These are phyloP conservation scores for Saccharum spontaneum DNA, from an alignment of 176 grass and related monocot species.

Conservation along the genomic window DNA sequence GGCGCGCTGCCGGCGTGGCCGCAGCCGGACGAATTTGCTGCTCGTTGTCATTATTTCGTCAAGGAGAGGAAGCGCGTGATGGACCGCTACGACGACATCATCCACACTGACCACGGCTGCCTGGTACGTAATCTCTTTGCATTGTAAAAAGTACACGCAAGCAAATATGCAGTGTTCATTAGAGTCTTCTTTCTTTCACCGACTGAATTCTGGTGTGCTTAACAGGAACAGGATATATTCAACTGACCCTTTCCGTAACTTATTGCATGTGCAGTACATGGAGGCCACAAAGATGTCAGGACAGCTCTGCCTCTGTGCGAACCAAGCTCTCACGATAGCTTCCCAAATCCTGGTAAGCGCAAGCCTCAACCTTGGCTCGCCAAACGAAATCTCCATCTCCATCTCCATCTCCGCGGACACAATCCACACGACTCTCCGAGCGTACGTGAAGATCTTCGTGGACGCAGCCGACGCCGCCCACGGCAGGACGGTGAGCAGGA, in stretches of 20 bases:
- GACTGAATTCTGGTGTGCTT: too few relatives aligned
- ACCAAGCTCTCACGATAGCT: constrained; percentile 18
- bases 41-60: not conserved
- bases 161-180: too few relatives aligned
- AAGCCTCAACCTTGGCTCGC: not conserved
- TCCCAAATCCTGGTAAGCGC: constrained; percentile 19
- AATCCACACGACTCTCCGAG: not conserved
- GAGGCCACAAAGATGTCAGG: constrained; percentile 29
- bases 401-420: constrained; percentile 18
- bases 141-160: too few relatives aligned
- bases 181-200: too few relatives aligned
- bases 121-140: not conserved
- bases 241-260: too few relatives aligned
- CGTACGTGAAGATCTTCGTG: not conserved
- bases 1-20: too few relatives aligned
- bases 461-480: not conserved
- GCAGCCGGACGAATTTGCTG: too few relatives aligned
- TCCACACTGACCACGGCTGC: not conserved
- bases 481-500: not conserved
- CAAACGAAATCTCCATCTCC: constrained; percentile 10
- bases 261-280: not conserved
- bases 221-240: too few relatives aligned
- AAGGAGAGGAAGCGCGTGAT: constrained; percentile 6
- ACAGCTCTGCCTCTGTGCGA: not conserved
- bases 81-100: not conserved